Base-by-base conservation (phyloP, 2,329 filamentous ascomycete species). In the Calonectria pteridis region DNA sequence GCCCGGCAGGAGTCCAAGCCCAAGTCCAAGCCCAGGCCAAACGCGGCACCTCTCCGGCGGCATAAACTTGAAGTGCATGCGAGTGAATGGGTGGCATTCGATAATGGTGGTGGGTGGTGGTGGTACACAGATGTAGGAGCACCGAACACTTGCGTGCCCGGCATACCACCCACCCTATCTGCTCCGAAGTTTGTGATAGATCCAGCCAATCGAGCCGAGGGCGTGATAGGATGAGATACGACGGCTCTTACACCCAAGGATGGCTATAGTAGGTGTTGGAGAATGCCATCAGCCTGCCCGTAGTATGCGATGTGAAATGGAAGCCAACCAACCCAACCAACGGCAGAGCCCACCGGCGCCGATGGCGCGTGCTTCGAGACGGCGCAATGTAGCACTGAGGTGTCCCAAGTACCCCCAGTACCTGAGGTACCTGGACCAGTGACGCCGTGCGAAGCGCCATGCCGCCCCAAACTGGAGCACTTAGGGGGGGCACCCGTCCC, bases 361-460 rank as follows among this genome's bases (percentile, higher is more conserved):
- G 43, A 29, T 29, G 50, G 35, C 31, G 64, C 31, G 63, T 51
- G 63, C 31, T 51, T 31, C 14, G 31, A 31, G 37, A 66, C 46
- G 62, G 69, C 62, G 67, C 73, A 35, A 66, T 31, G 72, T 50
- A 74, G 46, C 49, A 55, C 59, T 31, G 46, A 58, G 29, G 64
- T 72, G 74, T 73, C 71, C 59, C 51, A 62, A 31, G 59, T 64
- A 62, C 72, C 50, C 13, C 16, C 66, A 67, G 76, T 79, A 78
- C 75, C 69, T 77, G 49, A n/a, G 40, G 65, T 69, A 75, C 72
- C 37, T 69, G 69, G 73, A 65, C 71, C 59, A 77, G 76, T 78
- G 76, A 79, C 78, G 76, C 78, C 72, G 76, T 78, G 70, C 58
- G 78, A 80, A 80, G 78, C 78, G 78, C 78, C 78, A 79, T 78